A percentile compares a stretch with the other conserved stretches of the same genome.
These are phyloP conservation scores for Xerocomellus chrysenteron DNA, from an alignment of 768 basidiomycete species.

Conservation along the genomic window DNA sequence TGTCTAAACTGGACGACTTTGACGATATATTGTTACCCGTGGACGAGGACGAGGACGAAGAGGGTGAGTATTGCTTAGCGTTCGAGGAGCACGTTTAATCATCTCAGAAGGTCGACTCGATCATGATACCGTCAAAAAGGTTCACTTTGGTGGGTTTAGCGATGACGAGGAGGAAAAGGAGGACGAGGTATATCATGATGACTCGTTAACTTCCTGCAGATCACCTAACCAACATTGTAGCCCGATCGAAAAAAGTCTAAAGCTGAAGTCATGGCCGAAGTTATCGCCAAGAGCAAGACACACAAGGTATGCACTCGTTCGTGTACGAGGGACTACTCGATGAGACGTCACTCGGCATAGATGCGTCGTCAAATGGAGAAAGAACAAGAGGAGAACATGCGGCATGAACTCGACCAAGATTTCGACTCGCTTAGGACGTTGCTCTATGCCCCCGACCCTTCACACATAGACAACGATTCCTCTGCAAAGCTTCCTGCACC, in stretches of 20 bases:
- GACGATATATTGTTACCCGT: conserved; percentile 59
- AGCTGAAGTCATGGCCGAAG: conserved; percentile 96
- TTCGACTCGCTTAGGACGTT: conserved; percentile 78
- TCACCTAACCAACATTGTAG: conserved; percentile 37
- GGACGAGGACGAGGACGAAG: conserved; percentile 52
- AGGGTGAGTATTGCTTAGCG: conserved; percentile 33
- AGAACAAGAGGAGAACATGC: conserved; percentile 80
- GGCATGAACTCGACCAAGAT: conserved; percentile 86
- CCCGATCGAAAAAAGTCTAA: conserved; percentile 86
- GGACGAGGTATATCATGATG: conserved; percentile 43
- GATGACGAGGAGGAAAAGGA: conserved; percentile 59
- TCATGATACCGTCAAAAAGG: conserved; percentile 58
- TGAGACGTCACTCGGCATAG: conserved; percentile 40
- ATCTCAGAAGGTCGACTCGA: conserved; percentile 60
- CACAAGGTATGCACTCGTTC: conserved; percentile 64
- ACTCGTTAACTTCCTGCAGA: neutral
- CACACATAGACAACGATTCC: conserved; percentile 40
- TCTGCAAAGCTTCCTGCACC: conserved; percentile 3
- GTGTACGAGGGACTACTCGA: neutral
- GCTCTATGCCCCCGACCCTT: conserved; percentile 58
- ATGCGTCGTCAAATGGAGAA: conserved; percentile 84
- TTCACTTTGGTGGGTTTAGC: conserved; percentile 86
- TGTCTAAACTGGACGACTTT: conserved; percentile 84
- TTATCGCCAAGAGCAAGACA: conserved; percentile 95
- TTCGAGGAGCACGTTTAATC: neutral